Base-by-base conservation (phyloP, 306 rosid species). In the Trifolium dubium region DNA sequence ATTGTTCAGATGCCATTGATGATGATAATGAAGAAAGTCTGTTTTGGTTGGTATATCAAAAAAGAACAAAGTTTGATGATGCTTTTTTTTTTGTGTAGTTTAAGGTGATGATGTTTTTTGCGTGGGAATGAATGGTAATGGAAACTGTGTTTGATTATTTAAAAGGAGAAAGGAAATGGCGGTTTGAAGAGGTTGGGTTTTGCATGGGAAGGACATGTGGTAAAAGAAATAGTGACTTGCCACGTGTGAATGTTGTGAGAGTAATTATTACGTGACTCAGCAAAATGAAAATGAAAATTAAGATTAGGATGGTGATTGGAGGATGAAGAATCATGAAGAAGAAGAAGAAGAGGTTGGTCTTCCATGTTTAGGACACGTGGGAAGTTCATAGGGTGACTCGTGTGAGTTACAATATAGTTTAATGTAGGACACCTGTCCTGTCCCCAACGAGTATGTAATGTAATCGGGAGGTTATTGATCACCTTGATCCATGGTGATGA, bases 131-230 rank as follows among this genome's bases (percentile, higher is more conserved):
- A 6, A 76, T 9, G 30, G 28, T 71, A 28, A 19, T 10, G 54
- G 8, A 76, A 17, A 17, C 17, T 18, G 47, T 12, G 6, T 12
- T 47, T 9, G 77, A 19, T 79, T 74, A 19, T 79, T 74, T 19
- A 74, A 76, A 86, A 61, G 28, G n/a, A 14, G 18, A 62, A 40
- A 15, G 15, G 41, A n/a, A 3, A 7, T 66, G 90, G 84, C 88
- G 84, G 88, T 84, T 44, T 8, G 51, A 63, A 64, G 73, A 46
- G 86, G 73, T 69, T 63, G 17, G 46, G 28, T 69, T 39, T 23
- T 81, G 96, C 89, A 86, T 79, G 88, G 78, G 32, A 14, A 29
- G 18, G 92, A 86, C 87, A 77, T 43, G 86, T 84, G 90, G 85
- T 40, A 43, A 2, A 1, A 29, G 6, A 9, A 35, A 15, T 1